Percentiles rank a stretch among this genome's conserved stretches.
Conservation (phyloP, 2,329 filamentous ascomycete genomes). For the Talaromyces sp. region DNA sequence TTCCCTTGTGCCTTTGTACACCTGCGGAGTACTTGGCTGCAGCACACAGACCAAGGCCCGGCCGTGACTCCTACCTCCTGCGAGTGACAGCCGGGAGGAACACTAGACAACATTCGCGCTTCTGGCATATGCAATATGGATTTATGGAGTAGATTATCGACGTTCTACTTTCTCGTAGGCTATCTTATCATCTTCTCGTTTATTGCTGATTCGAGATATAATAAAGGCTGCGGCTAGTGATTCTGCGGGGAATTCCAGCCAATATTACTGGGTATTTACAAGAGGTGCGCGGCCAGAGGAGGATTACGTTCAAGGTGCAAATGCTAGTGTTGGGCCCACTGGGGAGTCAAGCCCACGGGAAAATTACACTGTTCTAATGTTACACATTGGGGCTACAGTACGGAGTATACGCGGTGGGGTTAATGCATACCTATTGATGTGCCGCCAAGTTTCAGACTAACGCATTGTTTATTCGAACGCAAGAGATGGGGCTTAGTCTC, state of each 20-base stretch:
- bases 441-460: neutral
- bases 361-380: neutral
- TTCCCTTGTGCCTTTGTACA: neutral
- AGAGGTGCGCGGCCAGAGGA: neutral
- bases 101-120: too few species aligned
- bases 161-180: too few species aligned
- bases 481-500: neutral
- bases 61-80: too few species aligned
- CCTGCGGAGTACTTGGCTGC: too few species aligned
- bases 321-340: neutral
- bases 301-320: too few species aligned
- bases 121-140: too few species aligned
- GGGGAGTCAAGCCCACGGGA: neutral
- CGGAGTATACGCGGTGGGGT: neutral
- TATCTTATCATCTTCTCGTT: too few species aligned
- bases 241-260: neutral
- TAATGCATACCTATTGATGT: neutral
- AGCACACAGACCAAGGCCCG: too few species aligned
- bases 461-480: neutral
- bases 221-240: neutral
- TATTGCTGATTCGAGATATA: neutral
- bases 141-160: too few species aligned
- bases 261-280: neutral
- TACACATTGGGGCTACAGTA: neutral
- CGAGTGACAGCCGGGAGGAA: too few species aligned